Conservation (phyloP, 371 early-diverging fungal genomes). For the Mortierella sp. region DNA sequence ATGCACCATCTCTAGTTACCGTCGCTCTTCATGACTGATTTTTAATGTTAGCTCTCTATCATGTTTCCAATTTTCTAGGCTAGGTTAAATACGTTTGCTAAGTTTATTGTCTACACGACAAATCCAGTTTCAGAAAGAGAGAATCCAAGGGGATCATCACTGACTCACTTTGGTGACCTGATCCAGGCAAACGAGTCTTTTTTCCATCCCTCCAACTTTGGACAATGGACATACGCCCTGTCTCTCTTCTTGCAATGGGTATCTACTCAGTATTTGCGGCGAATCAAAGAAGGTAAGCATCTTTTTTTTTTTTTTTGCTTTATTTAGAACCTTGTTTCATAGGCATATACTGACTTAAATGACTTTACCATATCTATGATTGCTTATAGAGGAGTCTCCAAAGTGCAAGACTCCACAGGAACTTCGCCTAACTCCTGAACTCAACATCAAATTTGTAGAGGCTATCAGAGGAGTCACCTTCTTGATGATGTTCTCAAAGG, state of each 20-base stretch:
- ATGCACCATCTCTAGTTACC: not conserved
- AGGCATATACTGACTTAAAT: not conserved
- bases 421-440: constrained; percentile 68
- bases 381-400: constrained; percentile 60
- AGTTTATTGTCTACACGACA: constrained; percentile 83
- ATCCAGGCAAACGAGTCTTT: constrained; percentile 90
- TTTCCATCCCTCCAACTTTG: constrained; percentile 92
- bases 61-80: constrained; percentile 10
- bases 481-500: constrained; percentile 87
- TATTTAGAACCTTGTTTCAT: not conserved
- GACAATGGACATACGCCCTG: constrained; percentile 80
- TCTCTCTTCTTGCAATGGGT: constrained; percentile 75
- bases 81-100: constrained; percentile 67
- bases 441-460: constrained; percentile 71
- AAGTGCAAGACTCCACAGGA: constrained; percentile 73
- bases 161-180: constrained; percentile 75
- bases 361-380: not conserved
- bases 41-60: too few species aligned
- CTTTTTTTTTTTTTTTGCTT: too few species aligned
- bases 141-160: constrained; percentile 54
- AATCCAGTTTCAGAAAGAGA: constrained; percentile 53
- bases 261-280: constrained; percentile 72
- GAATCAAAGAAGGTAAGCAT: constrained; percentile 66
- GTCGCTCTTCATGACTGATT: too few species aligned
- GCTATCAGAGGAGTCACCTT: constrained; percentile 67